Percentiles rank a stretch among this genome's conserved stretches.
Conservation (phyloP, 1,284 basidiomycete genomes). For the Marasmius sp. region DNA sequence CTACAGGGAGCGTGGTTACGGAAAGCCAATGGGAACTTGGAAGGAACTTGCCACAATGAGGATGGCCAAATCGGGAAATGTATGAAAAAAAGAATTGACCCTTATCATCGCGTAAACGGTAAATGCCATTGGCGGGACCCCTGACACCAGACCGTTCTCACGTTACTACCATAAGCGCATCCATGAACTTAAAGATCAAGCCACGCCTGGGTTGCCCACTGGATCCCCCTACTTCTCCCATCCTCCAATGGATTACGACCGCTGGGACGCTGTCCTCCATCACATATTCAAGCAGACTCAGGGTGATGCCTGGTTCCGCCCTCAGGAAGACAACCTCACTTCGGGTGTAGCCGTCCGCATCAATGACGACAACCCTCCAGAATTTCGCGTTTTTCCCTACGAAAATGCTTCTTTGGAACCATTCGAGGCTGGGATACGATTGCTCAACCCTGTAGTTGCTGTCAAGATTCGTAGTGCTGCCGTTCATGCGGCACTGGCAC, state of each 20-base stretch:
- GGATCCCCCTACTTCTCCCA: conserved; percentile 15
- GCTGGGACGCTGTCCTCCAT: conserved; percentile 51
- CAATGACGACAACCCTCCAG: conserved; percentile 40
- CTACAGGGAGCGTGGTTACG: too few relatives aligned
- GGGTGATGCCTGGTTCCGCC: conserved; percentile 74
- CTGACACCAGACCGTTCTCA: neutral
- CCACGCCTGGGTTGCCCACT: neutral
- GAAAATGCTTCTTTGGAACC: conserved; percentile 68
- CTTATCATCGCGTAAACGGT: neutral
- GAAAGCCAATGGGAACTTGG: neutral
- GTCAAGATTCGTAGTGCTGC: conserved; percentile 81
- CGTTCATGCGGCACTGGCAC: conserved; percentile 77
- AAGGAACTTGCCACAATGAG: neutral
- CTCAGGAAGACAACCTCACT: conserved; percentile 64
- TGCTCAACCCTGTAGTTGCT: conserved; percentile 79
- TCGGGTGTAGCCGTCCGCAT: conserved; percentile 68
- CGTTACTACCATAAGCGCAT: neutral
- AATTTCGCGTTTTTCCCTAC: conserved; percentile 75
- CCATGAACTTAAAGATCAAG: neutral
- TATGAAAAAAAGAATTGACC: neutral
- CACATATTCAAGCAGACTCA: conserved; percentile 60
- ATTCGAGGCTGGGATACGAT: conserved; percentile 70
- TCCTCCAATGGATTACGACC: conserved; percentile 48
- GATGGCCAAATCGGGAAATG: neutral
- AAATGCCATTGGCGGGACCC: neutral